Conservation (phyloP, 495 filamentous ascomycete genomes). For the Annulohypoxylon maeteangense region DNA sequence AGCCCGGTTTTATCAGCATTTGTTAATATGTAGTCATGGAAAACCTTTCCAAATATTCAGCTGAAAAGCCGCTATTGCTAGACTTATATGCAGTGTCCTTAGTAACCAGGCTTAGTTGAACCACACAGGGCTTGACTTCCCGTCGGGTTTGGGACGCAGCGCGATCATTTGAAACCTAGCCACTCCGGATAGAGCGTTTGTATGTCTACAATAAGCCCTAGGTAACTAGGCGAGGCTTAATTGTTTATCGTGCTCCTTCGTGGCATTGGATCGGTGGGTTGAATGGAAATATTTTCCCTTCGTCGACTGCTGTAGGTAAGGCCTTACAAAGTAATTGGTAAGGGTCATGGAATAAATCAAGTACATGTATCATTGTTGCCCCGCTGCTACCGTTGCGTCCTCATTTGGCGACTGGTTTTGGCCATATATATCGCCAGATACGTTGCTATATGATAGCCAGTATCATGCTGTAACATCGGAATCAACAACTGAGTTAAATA, state of each 20-base stretch:
- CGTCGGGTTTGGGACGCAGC: neutral
- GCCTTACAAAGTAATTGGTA: constrained; percentile 14
- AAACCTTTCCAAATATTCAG: neutral
- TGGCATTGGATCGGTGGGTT: neutral
- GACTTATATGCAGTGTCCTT: neutral
- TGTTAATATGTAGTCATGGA: neutral
- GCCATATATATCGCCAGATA: neutral
- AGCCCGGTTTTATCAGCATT: constrained; percentile 1
- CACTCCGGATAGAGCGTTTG: no score
- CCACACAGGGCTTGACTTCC: neutral
- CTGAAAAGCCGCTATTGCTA: neutral
- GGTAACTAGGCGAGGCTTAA: no score
- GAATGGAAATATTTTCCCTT: neutral
- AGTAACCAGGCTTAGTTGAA: neutral
- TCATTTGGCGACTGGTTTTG: neutral
- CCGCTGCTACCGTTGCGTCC: neutral
- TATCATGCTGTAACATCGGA: neutral
- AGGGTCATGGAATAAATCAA: constrained; percentile 7
- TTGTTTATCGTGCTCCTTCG: neutral
- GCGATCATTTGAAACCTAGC: no score
- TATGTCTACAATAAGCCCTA: neutral
- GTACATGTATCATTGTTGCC: constrained; percentile 8
- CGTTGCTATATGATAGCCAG: neutral
- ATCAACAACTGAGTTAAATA: no score
- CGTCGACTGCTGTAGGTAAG: neutral